These are phyloP conservation scores for Stagonosporopsis rhizophila DNA, from an alignment of 2,329 filamentous ascomycete species.

Conservation along the genomic window DNA sequence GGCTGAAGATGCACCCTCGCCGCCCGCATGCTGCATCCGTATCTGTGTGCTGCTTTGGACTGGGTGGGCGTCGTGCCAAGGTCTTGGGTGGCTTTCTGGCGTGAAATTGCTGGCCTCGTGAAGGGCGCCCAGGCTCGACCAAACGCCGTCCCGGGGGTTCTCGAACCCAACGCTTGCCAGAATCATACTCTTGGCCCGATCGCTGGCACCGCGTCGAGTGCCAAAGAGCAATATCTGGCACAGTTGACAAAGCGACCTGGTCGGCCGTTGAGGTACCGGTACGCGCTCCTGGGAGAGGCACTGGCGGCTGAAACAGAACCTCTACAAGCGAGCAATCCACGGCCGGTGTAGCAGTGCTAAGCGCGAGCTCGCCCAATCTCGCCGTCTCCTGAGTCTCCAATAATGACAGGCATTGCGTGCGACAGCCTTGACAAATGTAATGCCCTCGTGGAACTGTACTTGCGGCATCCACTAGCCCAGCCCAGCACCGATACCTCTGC, in stretches of 20 bases:
- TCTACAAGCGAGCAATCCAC: background rate
- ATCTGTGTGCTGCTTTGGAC: conserved; percentile 19
- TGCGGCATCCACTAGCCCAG: conserved; percentile 31
- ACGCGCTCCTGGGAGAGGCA: conserved; percentile 5
- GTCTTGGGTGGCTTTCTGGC: conserved; percentile 47
- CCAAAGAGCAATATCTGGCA: conserved; percentile 22
- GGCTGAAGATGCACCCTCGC: conserved; percentile 23
- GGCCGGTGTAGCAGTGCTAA: background rate
- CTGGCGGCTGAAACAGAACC: conserved; percentile 30
- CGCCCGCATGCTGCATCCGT: conserved; percentile 30
- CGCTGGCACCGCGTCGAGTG: conserved; percentile 16
- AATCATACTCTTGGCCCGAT: conserved; percentile 45
- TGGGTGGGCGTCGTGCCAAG: conserved; percentile 39
- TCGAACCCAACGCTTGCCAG: conserved; percentile 43
- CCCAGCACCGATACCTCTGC: conserved; percentile 16
- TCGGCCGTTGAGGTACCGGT: conserved; percentile 26
- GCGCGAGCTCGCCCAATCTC: conserved; percentile 2
- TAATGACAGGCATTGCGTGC: conserved; percentile 6
- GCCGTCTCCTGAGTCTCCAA: background rate
- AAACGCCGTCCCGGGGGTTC: conserved; percentile 41
- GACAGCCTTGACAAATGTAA: conserved; percentile 26
- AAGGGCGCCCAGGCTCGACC: conserved; percentile 35
- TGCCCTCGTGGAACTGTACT: conserved; percentile 26
- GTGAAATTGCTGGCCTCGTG: conserved; percentile 31
- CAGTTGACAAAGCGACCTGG: conserved; percentile 11